Percentiles rank a stretch among this genome's conserved stretches.
Conservation (phyloP, 1,139 yeast species). For the Blastobotrys raffinosifermentans region DNA sequence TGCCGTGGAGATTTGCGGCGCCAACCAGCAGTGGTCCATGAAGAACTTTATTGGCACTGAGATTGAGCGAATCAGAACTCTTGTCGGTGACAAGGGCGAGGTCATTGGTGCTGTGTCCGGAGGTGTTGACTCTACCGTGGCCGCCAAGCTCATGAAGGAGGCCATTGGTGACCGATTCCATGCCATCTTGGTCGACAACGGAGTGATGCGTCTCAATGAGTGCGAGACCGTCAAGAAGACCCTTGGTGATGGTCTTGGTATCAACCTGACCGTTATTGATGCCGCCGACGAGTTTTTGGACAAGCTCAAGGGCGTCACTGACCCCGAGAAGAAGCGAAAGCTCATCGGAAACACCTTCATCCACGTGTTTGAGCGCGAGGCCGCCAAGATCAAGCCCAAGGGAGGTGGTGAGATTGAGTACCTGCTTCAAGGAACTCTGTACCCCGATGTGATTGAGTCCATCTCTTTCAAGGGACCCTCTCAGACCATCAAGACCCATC, state of each 20-base stretch:
- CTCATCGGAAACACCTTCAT: conserved; percentile 97
- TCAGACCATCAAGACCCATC: conserved; percentile 98
- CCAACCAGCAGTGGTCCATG: conserved; percentile 94
- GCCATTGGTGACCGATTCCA: conserved; percentile 99
- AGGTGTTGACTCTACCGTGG: conserved; percentile 99
- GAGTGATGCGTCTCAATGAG: conserved; percentile 94
- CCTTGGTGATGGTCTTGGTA: conserved; percentile 86
- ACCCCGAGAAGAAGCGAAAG: conserved; percentile 98
- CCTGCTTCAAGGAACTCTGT: conserved; percentile 92
- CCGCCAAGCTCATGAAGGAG: conserved; percentile 95
- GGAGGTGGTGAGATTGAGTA: conserved; percentile 88
- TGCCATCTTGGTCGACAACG: conserved; percentile 96
- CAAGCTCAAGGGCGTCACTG: conserved; percentile 88
- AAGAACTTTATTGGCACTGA: conserved; percentile 95
- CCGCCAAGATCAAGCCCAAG: conserved; percentile 84
- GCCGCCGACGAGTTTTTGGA: conserved; percentile 86
- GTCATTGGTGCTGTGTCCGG: conserved; percentile 99
- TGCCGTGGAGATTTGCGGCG: conserved; percentile 85
- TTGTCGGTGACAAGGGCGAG: conserved; percentile 97
- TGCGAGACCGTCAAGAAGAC: conserved; percentile 84
- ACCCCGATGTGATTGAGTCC: conserved; percentile 98
- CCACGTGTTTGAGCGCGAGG: conserved; percentile 94
- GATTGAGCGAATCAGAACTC: conserved; percentile 79
- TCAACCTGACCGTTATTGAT: conserved; percentile 89
- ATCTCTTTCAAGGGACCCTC: conserved; percentile 99